These are phyloP conservation scores for Thuja plicata DNA, from an alignment of 83 land plant species.

Conservation along the genomic window DNA sequence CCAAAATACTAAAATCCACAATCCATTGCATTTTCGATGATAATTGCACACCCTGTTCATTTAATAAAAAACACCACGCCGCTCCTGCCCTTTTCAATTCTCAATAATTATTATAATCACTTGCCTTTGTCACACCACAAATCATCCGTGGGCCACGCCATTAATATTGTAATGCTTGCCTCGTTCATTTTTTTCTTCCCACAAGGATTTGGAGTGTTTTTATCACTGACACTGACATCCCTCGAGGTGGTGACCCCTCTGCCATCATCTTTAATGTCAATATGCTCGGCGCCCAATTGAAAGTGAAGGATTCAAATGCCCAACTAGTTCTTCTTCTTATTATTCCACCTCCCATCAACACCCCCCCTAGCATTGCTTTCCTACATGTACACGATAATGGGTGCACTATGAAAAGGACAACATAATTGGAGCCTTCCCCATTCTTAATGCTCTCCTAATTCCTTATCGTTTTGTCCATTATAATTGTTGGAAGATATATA, in stretches of 20 bases:
- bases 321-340: too few species aligned
- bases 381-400: neutral
- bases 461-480: too few species aligned
- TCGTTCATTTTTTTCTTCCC: neutral
- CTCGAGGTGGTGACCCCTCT: neutral
- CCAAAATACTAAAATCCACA: too few species aligned
- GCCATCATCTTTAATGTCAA: neutral
- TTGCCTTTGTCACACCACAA: neutral
- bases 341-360: too few species aligned
- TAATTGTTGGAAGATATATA: too few species aligned
- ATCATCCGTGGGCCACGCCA: neutral
- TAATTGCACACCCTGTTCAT: neutral
- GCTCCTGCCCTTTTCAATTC: neutral
- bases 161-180: neutral
- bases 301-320: too few species aligned
- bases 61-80: neutral
- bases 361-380: too few species aligned
- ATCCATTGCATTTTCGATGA: neutral
- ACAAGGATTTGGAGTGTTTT: neutral
- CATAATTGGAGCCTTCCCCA: neutral
- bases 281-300: neutral
- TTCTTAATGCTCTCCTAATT: neutral
- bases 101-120: neutral
- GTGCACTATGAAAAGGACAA: constrained; percentile 3
- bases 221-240: neutral